phyloP scores from a whole-genome alignment of 768 basidiomycete species.

The Suillus brevipes region DNA sequence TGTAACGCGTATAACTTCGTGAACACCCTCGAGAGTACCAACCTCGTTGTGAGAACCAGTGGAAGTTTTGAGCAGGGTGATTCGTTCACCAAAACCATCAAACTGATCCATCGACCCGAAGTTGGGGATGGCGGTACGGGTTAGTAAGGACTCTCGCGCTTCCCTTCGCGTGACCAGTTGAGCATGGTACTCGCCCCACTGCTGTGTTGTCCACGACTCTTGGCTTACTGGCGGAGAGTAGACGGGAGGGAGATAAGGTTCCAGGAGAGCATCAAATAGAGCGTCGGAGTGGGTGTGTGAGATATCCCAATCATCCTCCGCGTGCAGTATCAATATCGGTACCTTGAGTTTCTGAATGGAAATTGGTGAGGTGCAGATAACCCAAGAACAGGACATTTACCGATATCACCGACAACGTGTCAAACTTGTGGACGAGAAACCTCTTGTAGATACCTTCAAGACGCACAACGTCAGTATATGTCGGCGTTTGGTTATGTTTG shows the following conservation, averaged over 20 bases:
- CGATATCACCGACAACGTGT: slow-evolving; percentile 60
- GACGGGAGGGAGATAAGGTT: slow-evolving; percentile 57
- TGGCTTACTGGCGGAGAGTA: slow-evolving; percentile 37
- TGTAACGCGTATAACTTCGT: slow-evolving; percentile 49
- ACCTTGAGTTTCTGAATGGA: slow-evolving; percentile 57
- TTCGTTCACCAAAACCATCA: slow-evolving; percentile 40
- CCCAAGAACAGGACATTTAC: slow-evolving; percentile 35
- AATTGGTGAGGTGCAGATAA: background rate
- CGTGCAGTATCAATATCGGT: slow-evolving; percentile 72
- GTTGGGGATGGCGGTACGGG: slow-evolving; percentile 42
- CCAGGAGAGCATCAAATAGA: slow-evolving; percentile 68
- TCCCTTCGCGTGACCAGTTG: slow-evolving; percentile 42
- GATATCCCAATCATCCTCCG: slow-evolving; percentile 74
- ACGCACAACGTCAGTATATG: slow-evolving; percentile 4
- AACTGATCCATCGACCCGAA: slow-evolving; percentile 61
- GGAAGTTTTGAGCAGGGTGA: slow-evolving; percentile 57
- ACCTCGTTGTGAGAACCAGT: slow-evolving; percentile 61
- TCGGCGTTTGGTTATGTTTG: background rate
- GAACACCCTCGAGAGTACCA: slow-evolving; percentile 64
- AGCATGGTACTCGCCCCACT: slow-evolving; percentile 45
- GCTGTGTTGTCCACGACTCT: slow-evolving; percentile 34
- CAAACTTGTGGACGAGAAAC: slow-evolving; percentile 57
- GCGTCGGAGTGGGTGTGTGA: slow-evolving; percentile 64
- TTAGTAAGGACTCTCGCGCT: slow-evolving; percentile 46
- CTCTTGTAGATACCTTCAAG: slow-evolving; percentile 51